phyloP scores from a whole-genome alignment of 2,329 filamentous ascomycete genomes.

The Zymoseptoria pseudotritici region DNA sequence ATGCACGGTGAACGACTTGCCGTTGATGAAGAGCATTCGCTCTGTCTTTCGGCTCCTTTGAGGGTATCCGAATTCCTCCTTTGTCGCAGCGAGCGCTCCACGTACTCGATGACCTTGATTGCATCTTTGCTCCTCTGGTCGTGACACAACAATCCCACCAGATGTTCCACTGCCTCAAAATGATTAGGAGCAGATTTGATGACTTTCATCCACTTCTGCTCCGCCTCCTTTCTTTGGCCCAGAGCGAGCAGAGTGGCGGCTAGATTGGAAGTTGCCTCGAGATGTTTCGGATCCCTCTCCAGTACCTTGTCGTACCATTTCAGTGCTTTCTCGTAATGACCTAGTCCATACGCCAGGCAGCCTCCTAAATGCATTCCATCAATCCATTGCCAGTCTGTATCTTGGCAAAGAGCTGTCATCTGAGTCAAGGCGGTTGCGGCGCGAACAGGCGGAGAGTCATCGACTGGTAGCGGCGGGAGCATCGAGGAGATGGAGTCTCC shows the following conservation, averaged over 20 bases:
- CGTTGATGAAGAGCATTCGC: conserved; percentile 50
- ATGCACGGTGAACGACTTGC: conserved; percentile 47
- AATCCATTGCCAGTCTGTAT: conserved; percentile 79
- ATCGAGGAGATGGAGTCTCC: conserved; percentile 31
- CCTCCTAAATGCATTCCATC: conserved; percentile 89
- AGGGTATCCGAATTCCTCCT: conserved; percentile 41
- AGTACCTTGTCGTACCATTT: conserved; percentile 67
- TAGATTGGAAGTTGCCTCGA: conserved; percentile 89
- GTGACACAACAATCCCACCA: conserved; percentile 78
- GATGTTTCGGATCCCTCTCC: conserved; percentile 57
- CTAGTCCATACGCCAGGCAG: conserved; percentile 83
- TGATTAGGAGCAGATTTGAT: conserved; percentile 77
- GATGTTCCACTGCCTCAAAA: conserved; percentile 90
- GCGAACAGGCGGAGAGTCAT: conserved; percentile 37
- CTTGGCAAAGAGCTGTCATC: conserved; percentile 66
- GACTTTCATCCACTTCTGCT: conserved; percentile 77
- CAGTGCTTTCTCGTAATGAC: conserved; percentile 69
- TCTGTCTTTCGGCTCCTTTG: conserved; percentile 46
- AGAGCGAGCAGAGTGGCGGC: conserved; percentile 83
- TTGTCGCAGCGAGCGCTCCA: conserved; percentile 64
- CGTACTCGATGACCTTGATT: conserved; percentile 75
- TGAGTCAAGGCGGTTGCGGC: conserved; percentile 64
- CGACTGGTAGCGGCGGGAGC: conserved; percentile 25
- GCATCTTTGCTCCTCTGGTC: conserved; percentile 77
- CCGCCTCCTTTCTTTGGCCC: conserved; percentile 72